These are phyloP conservation scores for Picocystis salinarum DNA, from an alignment of 139 green algal species.

Conservation along the genomic window DNA sequence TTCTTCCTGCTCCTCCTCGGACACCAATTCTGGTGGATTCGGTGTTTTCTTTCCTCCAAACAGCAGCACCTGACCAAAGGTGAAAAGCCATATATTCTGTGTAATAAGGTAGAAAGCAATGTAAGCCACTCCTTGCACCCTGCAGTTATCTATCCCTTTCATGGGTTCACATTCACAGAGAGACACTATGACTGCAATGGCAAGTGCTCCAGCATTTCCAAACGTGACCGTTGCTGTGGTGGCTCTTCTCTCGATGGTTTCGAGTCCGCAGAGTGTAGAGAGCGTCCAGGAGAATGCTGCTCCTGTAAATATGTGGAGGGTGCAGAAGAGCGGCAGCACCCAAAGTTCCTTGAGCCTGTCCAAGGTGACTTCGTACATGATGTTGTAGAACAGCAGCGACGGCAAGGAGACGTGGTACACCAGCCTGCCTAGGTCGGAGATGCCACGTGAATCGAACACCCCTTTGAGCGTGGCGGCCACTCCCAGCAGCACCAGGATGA, in stretches of 20 bases:
- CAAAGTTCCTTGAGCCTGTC: neutral
- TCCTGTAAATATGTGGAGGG: conserved; percentile 1
- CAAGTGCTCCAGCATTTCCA: neutral
- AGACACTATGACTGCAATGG: conserved; percentile 1
- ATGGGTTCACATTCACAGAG: conserved; percentile 1
- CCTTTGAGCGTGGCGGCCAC: neutral
- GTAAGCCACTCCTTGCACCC: no score
- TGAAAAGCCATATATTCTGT: conserved; percentile 2
- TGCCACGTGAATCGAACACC: conserved; percentile 1
- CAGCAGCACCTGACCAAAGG: neutral
- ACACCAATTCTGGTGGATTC: no score
- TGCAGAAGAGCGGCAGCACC: neutral
- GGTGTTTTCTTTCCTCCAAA: neutral
- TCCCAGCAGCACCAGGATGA: conserved; percentile 1
- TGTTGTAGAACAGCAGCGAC: conserved; percentile 2
- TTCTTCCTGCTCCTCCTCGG: no score
- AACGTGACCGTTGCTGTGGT: neutral
- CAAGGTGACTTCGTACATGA: conserved; percentile 3
- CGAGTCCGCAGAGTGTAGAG: neutral
- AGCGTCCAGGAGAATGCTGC: no score
- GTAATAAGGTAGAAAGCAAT: conserved; percentile 5
- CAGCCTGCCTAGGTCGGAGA: neutral
- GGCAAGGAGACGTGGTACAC: conserved; percentile 4
- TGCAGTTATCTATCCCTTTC: no score
- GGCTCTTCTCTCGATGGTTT: neutral